These are phyloP conservation scores for Barnettozyma sucrosica DNA, from an alignment of 805 yeast species.

Conservation along the genomic window DNA sequence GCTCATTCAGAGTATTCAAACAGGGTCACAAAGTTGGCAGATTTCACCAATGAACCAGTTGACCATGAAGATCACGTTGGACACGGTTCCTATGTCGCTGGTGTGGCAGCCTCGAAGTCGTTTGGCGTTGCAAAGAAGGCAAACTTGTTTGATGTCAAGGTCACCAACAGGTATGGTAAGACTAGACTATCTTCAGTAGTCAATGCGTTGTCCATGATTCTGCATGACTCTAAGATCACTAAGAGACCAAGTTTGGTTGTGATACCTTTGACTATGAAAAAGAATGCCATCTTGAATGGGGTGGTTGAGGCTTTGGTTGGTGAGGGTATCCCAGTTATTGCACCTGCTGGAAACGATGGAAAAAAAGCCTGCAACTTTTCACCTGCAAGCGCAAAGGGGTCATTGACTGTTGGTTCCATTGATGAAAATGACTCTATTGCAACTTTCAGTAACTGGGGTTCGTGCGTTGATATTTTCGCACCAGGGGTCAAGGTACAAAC, in stretches of 20 bases:
- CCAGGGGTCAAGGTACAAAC: slow-evolving; percentile 44
- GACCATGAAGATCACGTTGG: slow-evolving; percentile 34
- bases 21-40: slow-evolving; percentile 37
- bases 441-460: slow-evolving; percentile 38
- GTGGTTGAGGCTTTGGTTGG: slow-evolving; percentile 37
- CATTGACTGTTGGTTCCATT: slow-evolving; percentile 83
- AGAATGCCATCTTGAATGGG: slow-evolving; percentile 37
- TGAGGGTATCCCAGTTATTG: slow-evolving; percentile 40
- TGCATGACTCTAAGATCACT: slow-evolving; percentile 25
- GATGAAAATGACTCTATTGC: slow-evolving; percentile 58
- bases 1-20: slow-evolving; percentile 40
- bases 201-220: slow-evolving; percentile 28
- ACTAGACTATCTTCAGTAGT: slow-evolving; percentile 31
- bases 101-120: slow-evolving; percentile 43
- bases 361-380: slow-evolving; percentile 39
- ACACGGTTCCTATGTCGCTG: slow-evolving; percentile 56
- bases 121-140: slow-evolving; percentile 49
- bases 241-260: slow-evolving; percentile 34
- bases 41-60: slow-evolving; percentile 35
- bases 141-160: slow-evolving; percentile 38
- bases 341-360: slow-evolving; percentile 46
- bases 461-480: slow-evolving; percentile 47
- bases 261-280: slow-evolving; percentile 33
- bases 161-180: slow-evolving; percentile 34
- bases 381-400: slow-evolving; percentile 46